Evolutionary conservation across 768 basidiomycete species (phyloP), one percentile per base, ranked within the genome.

Genomic region (Lyophyllum decastes): DNA sequence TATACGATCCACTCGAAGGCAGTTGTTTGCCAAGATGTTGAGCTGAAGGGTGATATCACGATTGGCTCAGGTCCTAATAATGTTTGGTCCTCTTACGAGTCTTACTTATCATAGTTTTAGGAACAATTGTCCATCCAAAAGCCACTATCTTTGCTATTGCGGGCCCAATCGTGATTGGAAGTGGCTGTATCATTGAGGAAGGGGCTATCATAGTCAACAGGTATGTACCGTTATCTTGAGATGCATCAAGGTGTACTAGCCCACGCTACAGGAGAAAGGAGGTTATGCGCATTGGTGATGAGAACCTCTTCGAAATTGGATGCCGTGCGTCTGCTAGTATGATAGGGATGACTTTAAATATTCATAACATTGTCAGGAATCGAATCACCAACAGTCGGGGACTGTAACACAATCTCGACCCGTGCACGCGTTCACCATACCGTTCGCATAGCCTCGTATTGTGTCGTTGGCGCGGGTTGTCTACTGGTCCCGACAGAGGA

Each of bases 241-340:
- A 33, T 52, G 27, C 27, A 35, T 44, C 9, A 19, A 43, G 8
- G 16, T 38, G 44, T 22, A 30, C 21, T 44, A 5, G 40, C 53
- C 17, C 58, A 26, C 52, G 16, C 24, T 44, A 16, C 40, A 88
- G 86, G 65, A 73, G 82, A 53, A 94, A 90, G 66, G 90, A 94
- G 67, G 84, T 89, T 34, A 93, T 98, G 94, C 85, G 88, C 19
- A 94, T 99, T 48, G 96, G 96, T 5, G 88, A 96, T 70, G 87
- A 92, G 59, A 98, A 98, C 70, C 77, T 95, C 57, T 96, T 99
- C 66, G 94, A 97, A 74, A 93, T 97, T 52, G 92, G 91, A 21
- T 93, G 89, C 71, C 89, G 96, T 96, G 67, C 60, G 92, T 86
- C 17, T 38, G 12, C 43, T 35, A 34, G 22, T 19, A 25, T 48